Percentiles rank a stretch among this genome's conserved stretches.
phyloP scores from a whole-genome alignment of 306 rosid species.

The Crotalaria pallida region DNA sequence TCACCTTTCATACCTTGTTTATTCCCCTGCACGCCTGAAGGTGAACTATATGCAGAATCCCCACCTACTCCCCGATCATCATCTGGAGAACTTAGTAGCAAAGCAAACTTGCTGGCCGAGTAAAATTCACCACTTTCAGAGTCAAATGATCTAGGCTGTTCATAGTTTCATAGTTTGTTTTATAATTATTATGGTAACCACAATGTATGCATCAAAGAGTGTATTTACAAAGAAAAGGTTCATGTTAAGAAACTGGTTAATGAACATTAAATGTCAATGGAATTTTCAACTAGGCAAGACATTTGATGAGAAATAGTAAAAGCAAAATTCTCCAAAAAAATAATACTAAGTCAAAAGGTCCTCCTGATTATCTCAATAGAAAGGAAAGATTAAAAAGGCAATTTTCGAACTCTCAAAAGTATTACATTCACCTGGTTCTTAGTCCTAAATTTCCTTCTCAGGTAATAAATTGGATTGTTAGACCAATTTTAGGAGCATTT shows the following conservation, averaged over 20 bases:
- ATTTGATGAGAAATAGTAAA: neutral
- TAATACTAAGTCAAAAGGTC: neutral
- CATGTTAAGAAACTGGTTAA: neutral
- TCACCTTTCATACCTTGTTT: slow-evolving; percentile 30
- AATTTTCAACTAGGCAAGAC: neutral
- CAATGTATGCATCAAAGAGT: neutral
- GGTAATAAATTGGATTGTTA: neutral
- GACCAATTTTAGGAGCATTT: neutral
- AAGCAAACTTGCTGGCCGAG: slow-evolving; percentile 11
- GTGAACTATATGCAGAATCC: slow-evolving; percentile 26
- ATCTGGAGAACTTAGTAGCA: slow-evolving; percentile 21
- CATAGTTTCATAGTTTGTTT: slow-evolving; percentile 19
- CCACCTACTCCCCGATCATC: slow-evolving; percentile 23
- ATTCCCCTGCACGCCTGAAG: slow-evolving; percentile 32
- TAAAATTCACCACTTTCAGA: slow-evolving; percentile 24
- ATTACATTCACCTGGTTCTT: neutral
- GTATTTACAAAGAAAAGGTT: neutral
- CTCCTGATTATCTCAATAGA: neutral
- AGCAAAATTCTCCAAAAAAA: neutral
- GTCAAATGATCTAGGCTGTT: slow-evolving; percentile 34
- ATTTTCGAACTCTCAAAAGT: neutral
- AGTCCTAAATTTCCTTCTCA: neutral
- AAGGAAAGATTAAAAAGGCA: neutral
- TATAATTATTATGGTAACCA: slow-evolving; percentile 8
- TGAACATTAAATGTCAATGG: neutral